phyloP scores from a whole-genome alignment of 352 stramenopile species.

The Globisporangium carolinianum region DNA sequence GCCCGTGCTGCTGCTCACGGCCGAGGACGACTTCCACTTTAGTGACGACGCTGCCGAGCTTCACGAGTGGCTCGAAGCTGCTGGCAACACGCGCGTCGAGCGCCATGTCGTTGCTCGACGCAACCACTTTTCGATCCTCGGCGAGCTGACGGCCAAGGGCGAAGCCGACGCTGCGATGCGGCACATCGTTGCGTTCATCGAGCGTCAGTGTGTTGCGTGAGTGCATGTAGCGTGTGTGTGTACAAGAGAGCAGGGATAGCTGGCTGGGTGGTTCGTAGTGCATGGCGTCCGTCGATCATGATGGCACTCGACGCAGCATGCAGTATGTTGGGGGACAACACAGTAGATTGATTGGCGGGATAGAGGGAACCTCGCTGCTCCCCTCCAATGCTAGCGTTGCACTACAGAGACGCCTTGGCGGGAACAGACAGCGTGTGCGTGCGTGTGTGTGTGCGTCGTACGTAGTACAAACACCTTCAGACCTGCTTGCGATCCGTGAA shows the following conservation, averaged over 20 bases:
- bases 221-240: not conserved
- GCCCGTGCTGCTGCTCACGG: slow-evolving; percentile 55
- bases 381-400: no score
- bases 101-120: slow-evolving; percentile 33
- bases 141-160: slow-evolving; percentile 36
- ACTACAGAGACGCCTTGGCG: no score
- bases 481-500: slow-evolving; percentile 87
- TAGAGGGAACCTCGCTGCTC: no score
- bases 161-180: slow-evolving; percentile 29
- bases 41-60: slow-evolving; percentile 61
- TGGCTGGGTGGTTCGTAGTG: not conserved
- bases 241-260: not conserved
- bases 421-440: no score
- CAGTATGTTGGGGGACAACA: not conserved
- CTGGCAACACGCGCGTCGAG: slow-evolving; percentile 40
- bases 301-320: no score
- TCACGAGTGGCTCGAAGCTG: slow-evolving; percentile 41
- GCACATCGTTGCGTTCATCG: slow-evolving; percentile 40
- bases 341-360: no score
- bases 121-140: slow-evolving; percentile 77
- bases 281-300: not conserved
- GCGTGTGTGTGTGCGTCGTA: no score
- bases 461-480: slow-evolving; percentile 18
- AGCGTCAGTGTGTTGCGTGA: slow-evolving; percentile 1
- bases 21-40: slow-evolving; percentile 81